Percentiles rank a stretch among this genome's conserved stretches.
Evolutionary conservation across 106 monocot species (phyloP).

Genomic region (Dendrobium chrysotoxum): DNA sequence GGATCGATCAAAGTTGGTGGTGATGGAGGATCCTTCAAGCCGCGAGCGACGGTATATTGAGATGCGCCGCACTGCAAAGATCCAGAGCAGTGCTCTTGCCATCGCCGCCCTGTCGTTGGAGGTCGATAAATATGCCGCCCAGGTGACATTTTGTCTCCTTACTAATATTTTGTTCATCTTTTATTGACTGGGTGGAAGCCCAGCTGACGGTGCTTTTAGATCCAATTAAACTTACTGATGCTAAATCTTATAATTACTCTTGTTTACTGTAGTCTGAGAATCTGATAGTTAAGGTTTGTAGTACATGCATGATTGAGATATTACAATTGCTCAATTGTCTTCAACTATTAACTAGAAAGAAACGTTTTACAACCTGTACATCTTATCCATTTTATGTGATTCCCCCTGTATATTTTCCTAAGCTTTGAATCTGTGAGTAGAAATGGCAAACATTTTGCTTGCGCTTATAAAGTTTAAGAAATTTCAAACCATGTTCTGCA

Average conservation of each 20-base stretch:
- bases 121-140: conserved; percentile 63
- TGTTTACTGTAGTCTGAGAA: not conserved
- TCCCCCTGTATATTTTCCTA: not conserved
- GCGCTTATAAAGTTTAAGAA: not conserved
- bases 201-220: not conserved
- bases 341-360: not conserved
- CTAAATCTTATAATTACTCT: not conserved
- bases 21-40: conserved; percentile 56
- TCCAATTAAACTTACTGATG: not conserved
- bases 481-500: not conserved
- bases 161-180: not conserved
- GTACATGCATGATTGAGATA: not conserved
- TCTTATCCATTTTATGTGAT: too few relatives aligned
- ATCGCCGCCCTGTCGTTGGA: conserved; percentile 54
- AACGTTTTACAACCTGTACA: too few relatives aligned
- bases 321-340: not conserved
- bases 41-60: conserved; percentile 55
- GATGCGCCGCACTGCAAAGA: conserved; percentile 49
- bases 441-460: not conserved
- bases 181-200: not conserved
- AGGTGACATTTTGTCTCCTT: conserved; percentile 26
- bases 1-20: conserved; percentile 54
- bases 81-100: conserved; percentile 40
- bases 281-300: not conserved
- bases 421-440: not conserved